phyloP scores from a whole-genome alignment of 2,329 filamentous ascomycete genomes.

The Bipolaris oryzae region DNA sequence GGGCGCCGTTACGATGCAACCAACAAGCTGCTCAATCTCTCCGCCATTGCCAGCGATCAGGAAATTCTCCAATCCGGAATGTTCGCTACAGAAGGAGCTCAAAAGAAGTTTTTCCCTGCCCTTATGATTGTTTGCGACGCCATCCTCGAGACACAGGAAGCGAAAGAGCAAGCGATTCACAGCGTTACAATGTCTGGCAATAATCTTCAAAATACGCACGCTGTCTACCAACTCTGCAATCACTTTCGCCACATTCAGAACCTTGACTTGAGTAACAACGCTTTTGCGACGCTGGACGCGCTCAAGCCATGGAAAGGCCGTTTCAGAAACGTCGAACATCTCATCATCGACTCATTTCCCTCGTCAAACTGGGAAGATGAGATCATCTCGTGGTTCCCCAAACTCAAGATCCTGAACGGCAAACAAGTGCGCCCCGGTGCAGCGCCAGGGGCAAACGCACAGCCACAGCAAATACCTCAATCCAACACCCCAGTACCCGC shows the following conservation, averaged over 20 bases:
- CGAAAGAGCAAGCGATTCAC: constrained; percentile 77
- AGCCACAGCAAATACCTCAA: constrained; percentile 6
- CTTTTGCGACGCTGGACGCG: constrained; percentile 69
- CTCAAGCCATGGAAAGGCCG: constrained; percentile 79
- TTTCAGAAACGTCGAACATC: constrained; percentile 78
- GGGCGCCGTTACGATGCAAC: constrained; percentile 73
- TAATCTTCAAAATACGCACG: constrained; percentile 71
- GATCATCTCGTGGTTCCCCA: constrained; percentile 81
- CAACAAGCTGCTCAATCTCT: constrained; percentile 81
- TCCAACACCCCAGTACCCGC: constrained; percentile 25
- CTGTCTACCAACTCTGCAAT: constrained; percentile 75
- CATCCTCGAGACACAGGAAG: constrained; percentile 72
- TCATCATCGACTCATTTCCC: constrained; percentile 65
- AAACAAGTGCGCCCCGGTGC: constrained; percentile 73
- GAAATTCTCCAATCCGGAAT: constrained; percentile 76
- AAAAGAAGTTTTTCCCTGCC: constrained; percentile 88
- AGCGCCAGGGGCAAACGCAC: background rate
- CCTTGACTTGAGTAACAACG: constrained; percentile 86
- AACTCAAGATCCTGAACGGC: constrained; percentile 77
- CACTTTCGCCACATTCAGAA: constrained; percentile 87
- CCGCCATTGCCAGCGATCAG: constrained; percentile 74
- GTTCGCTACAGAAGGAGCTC: constrained; percentile 71
- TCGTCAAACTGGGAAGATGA: constrained; percentile 66
- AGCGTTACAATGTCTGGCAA: constrained; percentile 85
- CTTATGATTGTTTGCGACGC: constrained; percentile 85